Evolutionary conservation across 2,329 filamentous ascomycete species (phyloP).

Genomic region (Trichoderma pleuroti): DNA sequence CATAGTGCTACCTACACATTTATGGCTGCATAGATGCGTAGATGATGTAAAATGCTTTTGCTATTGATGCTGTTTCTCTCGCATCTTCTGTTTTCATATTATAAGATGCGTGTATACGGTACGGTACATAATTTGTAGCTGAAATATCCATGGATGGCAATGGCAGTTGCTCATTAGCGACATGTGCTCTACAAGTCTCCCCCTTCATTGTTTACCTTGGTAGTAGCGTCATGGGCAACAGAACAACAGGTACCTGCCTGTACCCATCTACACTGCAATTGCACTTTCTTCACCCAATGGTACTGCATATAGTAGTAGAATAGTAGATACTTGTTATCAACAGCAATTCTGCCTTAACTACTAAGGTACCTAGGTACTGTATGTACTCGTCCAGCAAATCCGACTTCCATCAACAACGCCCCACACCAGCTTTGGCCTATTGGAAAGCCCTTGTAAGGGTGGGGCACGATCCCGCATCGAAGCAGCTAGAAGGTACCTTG

Average conservation of each 20-base stretch:
- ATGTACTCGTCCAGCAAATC: background rate
- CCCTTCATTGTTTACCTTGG: background rate
- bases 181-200: background rate
- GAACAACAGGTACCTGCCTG: fast-evolving
- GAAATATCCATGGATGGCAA: background rate
- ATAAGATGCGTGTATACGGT: background rate
- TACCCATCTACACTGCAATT: background rate
- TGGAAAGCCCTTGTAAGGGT: conserved; percentile 25
- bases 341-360: background rate
- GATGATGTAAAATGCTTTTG: background rate
- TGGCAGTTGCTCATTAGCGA: background rate
- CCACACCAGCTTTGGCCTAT: conserved; percentile 33
- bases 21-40: background rate
- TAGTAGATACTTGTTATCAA: background rate
- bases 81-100: too few species aligned
- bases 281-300: background rate
- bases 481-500: conserved; percentile 40
- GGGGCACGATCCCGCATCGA: conserved; percentile 34
- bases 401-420: background rate
- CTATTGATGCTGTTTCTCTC: too few species aligned
- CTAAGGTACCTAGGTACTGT: too few species aligned
- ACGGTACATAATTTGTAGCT: background rate
- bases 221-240: background rate
- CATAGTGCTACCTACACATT: background rate
- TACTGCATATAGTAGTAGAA: background rate